Conservation (phyloP, 352 stramenopile species). For the Stramenopiles sp. region DNA sequence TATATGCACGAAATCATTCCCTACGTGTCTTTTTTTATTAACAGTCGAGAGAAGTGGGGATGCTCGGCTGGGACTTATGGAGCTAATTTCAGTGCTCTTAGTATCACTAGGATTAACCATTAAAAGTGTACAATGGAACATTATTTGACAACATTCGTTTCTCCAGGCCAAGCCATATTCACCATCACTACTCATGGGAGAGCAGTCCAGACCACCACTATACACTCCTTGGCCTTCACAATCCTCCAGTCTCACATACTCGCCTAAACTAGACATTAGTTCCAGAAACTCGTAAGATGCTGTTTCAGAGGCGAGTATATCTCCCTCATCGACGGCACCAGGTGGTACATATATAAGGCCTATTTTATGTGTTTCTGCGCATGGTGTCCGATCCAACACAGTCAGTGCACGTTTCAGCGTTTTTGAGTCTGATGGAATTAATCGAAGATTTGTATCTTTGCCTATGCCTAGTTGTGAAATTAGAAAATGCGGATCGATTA, state of each 20-base stretch:
- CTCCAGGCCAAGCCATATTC: constrained; percentile 48
- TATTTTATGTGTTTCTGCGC: constrained; percentile 61
- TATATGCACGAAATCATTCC: constrained; percentile 62
- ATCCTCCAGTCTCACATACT: constrained; percentile 42
- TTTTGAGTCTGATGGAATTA: constrained; percentile 37
- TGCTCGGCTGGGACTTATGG: background rate
- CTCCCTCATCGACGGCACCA: constrained; percentile 33
- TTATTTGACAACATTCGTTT: constrained; percentile 37
- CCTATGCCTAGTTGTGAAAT: background rate
- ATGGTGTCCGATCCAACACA: constrained; percentile 49
- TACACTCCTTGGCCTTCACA: constrained; percentile 32
- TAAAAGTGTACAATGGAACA: constrained; percentile 41
- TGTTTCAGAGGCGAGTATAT: constrained; percentile 39
- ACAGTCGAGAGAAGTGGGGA: background rate
- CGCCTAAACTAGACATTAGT: constrained; percentile 43
- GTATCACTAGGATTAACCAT: background rate
- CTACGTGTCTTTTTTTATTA: constrained; percentile 56
- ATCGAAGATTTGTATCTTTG: constrained; percentile 30
- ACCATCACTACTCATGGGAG: constrained; percentile 37
- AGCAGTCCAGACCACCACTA: constrained; percentile 45
- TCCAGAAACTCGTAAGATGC: constrained; percentile 46
- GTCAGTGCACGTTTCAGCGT: constrained; percentile 38
- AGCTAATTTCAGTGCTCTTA: background rate
- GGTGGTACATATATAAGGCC: constrained; percentile 45
- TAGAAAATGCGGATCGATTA: background rate